Base-by-base conservation (phyloP, 495 filamentous ascomycete species). In the Aspergillus wentii region DNA sequence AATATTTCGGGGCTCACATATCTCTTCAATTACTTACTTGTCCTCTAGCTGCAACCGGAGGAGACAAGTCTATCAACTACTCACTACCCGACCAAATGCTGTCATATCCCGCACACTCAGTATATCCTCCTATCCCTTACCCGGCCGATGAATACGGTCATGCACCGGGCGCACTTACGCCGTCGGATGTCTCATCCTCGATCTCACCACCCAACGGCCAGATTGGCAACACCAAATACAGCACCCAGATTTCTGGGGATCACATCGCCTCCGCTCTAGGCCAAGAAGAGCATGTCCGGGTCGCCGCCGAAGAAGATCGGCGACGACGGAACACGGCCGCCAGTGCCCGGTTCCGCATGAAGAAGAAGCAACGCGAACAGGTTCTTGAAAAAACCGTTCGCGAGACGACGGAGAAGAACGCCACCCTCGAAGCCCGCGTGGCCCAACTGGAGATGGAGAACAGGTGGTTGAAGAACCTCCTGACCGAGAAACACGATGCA, bases 321-420 rank as follows among this genome's bases (percentile, higher is more conserved):
- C 86, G 92, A 8, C 82, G 91, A 30, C 85, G 92, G 44, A 98
- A 98, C 64, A 98, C 92, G 1, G 92, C 92, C 23, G 92, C 92
- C 28, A 85, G 79, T 33, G 92, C 92, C 15, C 85, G 92, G 37
- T 98, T 98, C 78, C 85, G 92, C 40, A 80, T 94, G 53, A 98
- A 98, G 79, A 98, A 98, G 86, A 98, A 98, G 78, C 87, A 94
- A 65, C 86, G 92, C 37, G 92, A 98, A 68, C 86, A 92, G 57
- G 83, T 85, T 3, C 83, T 98, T 41, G 92, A 97, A 68, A 82
- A 82, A 38, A 80, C 80, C 30, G 85, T 92, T 41, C 91, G 94
- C 62, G 92, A 96, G 49, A 87, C 94, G 57, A 78, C 76, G 6
- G 91, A 95, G 23, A 89, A 90, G 66, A 85, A 94, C 28, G 68